Base-by-base conservation (phyloP, 768 basidiomycete species). In the Xanthoconium stramineum region DNA sequence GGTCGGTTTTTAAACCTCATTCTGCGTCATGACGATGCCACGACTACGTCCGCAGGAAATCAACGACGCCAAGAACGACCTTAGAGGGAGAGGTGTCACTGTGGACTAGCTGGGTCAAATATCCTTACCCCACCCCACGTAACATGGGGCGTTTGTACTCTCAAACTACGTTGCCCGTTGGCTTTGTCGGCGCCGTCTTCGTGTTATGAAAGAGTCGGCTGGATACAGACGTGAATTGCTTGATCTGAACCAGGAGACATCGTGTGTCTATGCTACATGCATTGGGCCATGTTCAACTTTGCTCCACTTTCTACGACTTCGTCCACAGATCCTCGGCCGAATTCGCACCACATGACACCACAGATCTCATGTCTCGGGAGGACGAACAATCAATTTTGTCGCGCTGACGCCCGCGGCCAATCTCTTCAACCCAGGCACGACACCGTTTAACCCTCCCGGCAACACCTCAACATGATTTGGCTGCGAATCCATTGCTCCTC, bases 61-160 rank as follows among this genome's bases (percentile, higher is more conserved):
- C 36, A 75, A 73, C 30, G 72, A 73, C 50, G 82, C 82, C 19
- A 83, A 81, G 64, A 71, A 83, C 59, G 84, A 85, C 57, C 65
- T 88, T 53, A 76, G 85, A 65, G 68, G 75, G 52, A 78, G 75
- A 58, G 86, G 84, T 12, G 84, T 89, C 29, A 78, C 76, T 29
- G 83, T 88, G 52, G 86, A 88, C 65, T 82, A 68, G 50, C 37
- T 38, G 37, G 14, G 37, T 38, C 15, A 14, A 1, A 13, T 38
- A 2, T 38, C 14, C 6, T 38, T 13, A 15, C 14, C 37, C 12
- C 33, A 15, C 14, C 37, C 12, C 33, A 35, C 33, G 33, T 35
- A 12, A 9, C 33, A 8, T 12, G 33, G 33, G 9, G 33, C 33
- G 33, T 35, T 12, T 12, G 33, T 35, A 33, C 11, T 33, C 33